Conservation (phyloP, 2,329 filamentous ascomycete genomes). For the Daldinia sp. region DNA sequence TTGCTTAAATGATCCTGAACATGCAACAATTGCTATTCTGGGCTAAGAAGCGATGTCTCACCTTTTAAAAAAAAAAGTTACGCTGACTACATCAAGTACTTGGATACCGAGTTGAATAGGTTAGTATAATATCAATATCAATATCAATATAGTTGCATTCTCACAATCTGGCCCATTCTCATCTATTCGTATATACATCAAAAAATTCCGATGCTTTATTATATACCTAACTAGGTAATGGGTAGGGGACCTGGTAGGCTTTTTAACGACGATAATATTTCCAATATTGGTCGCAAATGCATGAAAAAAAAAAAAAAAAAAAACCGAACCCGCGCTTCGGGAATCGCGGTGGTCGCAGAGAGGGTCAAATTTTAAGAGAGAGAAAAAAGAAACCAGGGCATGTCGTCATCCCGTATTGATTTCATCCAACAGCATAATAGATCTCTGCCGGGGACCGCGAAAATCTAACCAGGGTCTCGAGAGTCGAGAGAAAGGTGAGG, state of each 20-base stretch:
- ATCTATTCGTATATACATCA: background rate
- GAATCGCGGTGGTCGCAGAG: slow-evolving; percentile 1
- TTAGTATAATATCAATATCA: background rate
- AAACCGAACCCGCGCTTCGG: background rate
- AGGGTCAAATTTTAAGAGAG: slow-evolving; percentile 6
- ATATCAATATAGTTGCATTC: no score
- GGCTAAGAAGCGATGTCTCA: slow-evolving; percentile 25
- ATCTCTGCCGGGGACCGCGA: slow-evolving; percentile 35
- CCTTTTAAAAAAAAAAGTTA: slow-evolving; percentile 14
- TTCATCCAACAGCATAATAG: slow-evolving; percentile 30
- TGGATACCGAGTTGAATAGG: no score
- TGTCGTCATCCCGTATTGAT: slow-evolving; percentile 40
- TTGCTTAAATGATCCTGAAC: slow-evolving; percentile 25
- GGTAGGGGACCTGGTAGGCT: no score
- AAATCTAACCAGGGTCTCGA: slow-evolving; percentile 22
- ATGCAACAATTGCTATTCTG: slow-evolving; percentile 25
- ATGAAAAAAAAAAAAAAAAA: background rate
- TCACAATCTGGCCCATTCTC: background rate
- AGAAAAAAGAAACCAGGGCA: slow-evolving; percentile 11
- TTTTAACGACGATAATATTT: slow-evolving; percentile 6
- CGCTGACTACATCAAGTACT: slow-evolving; percentile 1
- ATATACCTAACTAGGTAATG: background rate
- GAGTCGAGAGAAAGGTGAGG: slow-evolving; percentile 18
- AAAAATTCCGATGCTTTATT: background rate
- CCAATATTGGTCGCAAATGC: background rate